These are phyloP conservation scores for Yamadazyma laniorum DNA, from an alignment of 805 yeast genomes.

Conservation along the genomic window DNA sequence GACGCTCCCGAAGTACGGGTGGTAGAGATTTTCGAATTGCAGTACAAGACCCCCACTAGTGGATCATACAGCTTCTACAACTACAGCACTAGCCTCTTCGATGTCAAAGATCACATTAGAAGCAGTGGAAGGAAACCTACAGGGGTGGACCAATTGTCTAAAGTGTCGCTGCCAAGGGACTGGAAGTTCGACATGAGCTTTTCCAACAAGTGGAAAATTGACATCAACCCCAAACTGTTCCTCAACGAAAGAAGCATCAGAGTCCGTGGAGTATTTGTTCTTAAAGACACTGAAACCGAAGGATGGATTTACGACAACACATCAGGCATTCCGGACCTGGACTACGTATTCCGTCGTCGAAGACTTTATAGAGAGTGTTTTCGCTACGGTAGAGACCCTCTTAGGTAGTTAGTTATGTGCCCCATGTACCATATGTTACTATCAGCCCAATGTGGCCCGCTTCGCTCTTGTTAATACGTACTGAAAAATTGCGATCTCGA, in stretches of 20 bases:
- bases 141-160: slow-evolving; percentile 55
- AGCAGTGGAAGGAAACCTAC: slow-evolving; percentile 55
- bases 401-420: too few relatives aligned
- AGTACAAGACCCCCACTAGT: slow-evolving; percentile 59
- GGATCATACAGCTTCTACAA: slow-evolving; percentile 60
- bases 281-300: slow-evolving; percentile 30
- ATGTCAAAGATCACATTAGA: slow-evolving; percentile 41
- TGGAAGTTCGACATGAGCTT: slow-evolving; percentile 65
- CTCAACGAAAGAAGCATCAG: slow-evolving; percentile 43
- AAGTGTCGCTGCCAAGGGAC: slow-evolving; percentile 63
- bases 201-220: slow-evolving; percentile 64
- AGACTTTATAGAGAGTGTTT: slow-evolving; percentile 53
- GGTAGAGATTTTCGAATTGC: slow-evolving; percentile 81
- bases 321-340: slow-evolving; percentile 22
- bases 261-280: slow-evolving; percentile 13
- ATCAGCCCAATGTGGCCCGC: too few relatives aligned
- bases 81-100: slow-evolving; percentile 58
- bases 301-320: slow-evolving; percentile 52
- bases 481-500: too few relatives aligned
- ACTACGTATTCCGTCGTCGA: slow-evolving; percentile 55
- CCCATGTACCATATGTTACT: too few relatives aligned
- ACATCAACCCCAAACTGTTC: slow-evolving; percentile 53
- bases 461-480: too few relatives aligned
- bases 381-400: slow-evolving; percentile 35
- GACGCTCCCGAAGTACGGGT: slow-evolving; percentile 56